Conservation (phyloP, 306 rosid species). For the Cucurbita maxima region DNA sequence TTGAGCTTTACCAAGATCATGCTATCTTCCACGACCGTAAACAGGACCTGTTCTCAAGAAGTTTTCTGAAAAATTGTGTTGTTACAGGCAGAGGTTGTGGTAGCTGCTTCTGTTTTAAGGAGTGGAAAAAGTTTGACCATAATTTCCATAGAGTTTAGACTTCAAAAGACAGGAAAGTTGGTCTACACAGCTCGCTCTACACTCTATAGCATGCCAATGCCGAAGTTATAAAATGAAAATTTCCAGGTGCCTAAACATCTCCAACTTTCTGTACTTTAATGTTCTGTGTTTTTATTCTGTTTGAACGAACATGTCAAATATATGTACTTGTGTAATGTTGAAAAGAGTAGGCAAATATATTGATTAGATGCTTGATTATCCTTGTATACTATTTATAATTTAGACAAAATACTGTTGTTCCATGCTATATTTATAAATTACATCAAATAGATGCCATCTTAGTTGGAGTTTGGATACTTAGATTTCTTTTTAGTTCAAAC, state of each 20-base stretch:
- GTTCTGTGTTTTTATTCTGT: neutral
- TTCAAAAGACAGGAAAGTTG: conserved; percentile 35
- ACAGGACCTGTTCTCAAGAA: too few species aligned
- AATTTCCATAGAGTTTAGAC: conserved; percentile 43
- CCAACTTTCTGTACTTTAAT: neutral
- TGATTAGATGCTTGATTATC: neutral
- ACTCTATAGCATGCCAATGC: conserved; percentile 36
- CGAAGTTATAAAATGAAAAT: conserved; percentile 26
- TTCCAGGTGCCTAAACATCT: neutral
- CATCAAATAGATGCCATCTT: too few species aligned
- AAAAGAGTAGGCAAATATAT: neutral
- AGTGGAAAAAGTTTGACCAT: conserved; percentile 62
- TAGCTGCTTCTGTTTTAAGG: conserved; percentile 45
- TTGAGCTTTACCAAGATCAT: neutral
- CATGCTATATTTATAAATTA: neutral
- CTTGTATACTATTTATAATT: neutral
- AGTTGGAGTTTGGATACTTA: too few species aligned
- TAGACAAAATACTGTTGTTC: neutral
- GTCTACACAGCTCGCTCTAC: conserved; percentile 43
- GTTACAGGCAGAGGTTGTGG: conserved; percentile 48
- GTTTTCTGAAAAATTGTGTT: neutral
- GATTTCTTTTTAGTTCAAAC: too few species aligned
- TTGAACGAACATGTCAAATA: neutral
- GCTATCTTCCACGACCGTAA: neutral
- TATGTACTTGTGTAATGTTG: neutral